Evolutionary conservation across 2,329 filamentous ascomycete genomes (phyloP), one percentile per base, ranked within the genome.

Genomic region (Fusarium sp.): DNA sequence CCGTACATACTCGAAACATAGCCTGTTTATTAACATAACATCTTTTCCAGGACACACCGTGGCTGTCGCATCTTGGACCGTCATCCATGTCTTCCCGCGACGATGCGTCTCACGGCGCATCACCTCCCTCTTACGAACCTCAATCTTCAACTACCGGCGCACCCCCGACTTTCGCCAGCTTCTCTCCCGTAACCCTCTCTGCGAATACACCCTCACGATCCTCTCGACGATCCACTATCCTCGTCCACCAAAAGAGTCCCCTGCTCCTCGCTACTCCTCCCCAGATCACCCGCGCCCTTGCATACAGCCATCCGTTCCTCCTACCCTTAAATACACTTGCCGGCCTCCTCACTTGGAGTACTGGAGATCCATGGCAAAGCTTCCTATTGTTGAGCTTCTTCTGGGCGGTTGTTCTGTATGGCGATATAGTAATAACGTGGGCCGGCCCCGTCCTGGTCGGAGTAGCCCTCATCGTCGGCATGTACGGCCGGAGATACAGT

Each of bases 191-290:
- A 24, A 93, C 92, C 24, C 88, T 95, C 72, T 91, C 90, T 46
- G 88, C 91, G 60, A 87, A 88, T 40, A 87, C 90, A 8, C 85
- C 91, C 49, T 85, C 84, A 58, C 83, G 85, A 62, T 84, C 87
- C 32, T 86, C 88, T 46, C 92, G 95, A 68, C 90, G 93, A 47
- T 97, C 94, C 20, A 97, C 94, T 61, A 95, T 99, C 74, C 90
- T 98, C 73, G 95, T 99, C 22, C 95, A 98, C 81, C 95, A 97
- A 80, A 99, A 98, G 82, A 97, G 94, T 18, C 96, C 96, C 14
- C 83, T 99, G 47, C 87, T 99, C 20, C 91, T 97, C 64, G 94
- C 95, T 18, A 99, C 96, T 12, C 96, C 96, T 45, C 96, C 96
- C 3, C 93, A 97, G 78, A 91, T 99, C 79, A 99, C 96, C 4